Evolutionary conservation across 495 filamentous ascomycete genomes (phyloP).

Genomic region (Aspergillus incahuasiensis): DNA sequence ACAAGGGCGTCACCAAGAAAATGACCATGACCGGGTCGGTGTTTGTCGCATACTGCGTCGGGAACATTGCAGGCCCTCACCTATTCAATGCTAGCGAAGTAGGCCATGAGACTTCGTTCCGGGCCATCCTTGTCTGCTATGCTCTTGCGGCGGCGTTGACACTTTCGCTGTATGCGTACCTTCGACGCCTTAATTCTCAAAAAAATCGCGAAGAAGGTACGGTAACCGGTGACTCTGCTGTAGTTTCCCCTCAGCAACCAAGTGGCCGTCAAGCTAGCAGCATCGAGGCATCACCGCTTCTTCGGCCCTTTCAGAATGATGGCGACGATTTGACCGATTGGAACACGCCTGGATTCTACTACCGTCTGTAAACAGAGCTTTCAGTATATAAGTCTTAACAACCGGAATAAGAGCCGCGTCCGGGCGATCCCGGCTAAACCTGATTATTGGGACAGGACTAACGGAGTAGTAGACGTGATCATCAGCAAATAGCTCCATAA

Average conservation of each 20-base stretch:
- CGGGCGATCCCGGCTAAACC: conserved; percentile 1
- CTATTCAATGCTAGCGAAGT: conserved; percentile 33
- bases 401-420: conserved; percentile 1
- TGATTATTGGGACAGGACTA: not conserved
- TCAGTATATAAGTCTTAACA: not conserved
- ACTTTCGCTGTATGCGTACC: conserved; percentile 35
- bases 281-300: conserved; percentile 20
- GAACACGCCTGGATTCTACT: conserved; percentile 50
- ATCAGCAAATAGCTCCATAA: not conserved
- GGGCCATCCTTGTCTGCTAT: conserved; percentile 51
- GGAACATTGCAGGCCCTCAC: conserved; percentile 40
- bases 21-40: conserved; percentile 43
- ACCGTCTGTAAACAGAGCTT: conserved; percentile 25
- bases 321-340: conserved; percentile 52
- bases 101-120: conserved; percentile 42
- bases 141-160: conserved; percentile 36
- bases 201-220: conserved; percentile 39
- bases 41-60: conserved; percentile 38
- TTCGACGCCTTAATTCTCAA: conserved; percentile 36
- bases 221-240: conserved; percentile 34
- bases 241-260: conserved; percentile 10
- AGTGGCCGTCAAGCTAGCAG: conserved; percentile 17
- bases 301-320: conserved; percentile 32
- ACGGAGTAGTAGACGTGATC: not conserved
- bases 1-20: conserved; percentile 66